Conservation (phyloP, 2,329 filamentous ascomycete genomes). For the Septoria petroselini region DNA sequence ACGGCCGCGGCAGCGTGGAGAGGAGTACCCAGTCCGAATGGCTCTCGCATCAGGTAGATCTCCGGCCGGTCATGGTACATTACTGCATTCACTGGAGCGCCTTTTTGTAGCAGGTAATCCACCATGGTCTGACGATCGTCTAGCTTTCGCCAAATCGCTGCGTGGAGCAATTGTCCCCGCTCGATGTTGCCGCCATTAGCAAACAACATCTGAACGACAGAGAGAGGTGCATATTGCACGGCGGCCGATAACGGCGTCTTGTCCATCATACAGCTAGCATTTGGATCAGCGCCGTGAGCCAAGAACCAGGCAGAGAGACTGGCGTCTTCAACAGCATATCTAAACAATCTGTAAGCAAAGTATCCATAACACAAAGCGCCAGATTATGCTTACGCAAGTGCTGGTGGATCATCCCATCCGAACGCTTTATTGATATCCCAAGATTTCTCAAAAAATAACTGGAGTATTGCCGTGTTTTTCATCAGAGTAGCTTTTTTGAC, state of each 20-base stretch:
- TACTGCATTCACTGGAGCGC: background rate
- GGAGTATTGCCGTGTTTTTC: slow-evolving; percentile 8
- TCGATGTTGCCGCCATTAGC: slow-evolving; percentile 6
- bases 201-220: slow-evolving; percentile 9
- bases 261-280: slow-evolving; percentile 2
- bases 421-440: slow-evolving; percentile 13
- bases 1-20: slow-evolving; percentile 1
- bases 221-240: background rate
- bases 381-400: slow-evolving; percentile 10
- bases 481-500: slow-evolving; percentile 6
- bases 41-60: background rate
- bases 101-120: slow-evolving; percentile 4
- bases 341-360: slow-evolving; percentile 7
- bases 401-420: slow-evolving; percentile 2
- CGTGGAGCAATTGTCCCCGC: slow-evolving; percentile 8
- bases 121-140: background rate
- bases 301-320: slow-evolving; percentile 5
- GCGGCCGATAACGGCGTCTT: slow-evolving; percentile 11
- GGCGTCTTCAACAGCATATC: slow-evolving; percentile 5
- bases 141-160: slow-evolving; percentile 5
- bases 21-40: slow-evolving; percentile 6
- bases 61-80: slow-evolving; percentile 4
- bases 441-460: slow-evolving; percentile 11
- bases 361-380: background rate
- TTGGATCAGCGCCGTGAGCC: slow-evolving; percentile 4